phyloP scores from a whole-genome alignment of 2,329 filamentous ascomycete species.

The Fusarium redolens region DNA sequence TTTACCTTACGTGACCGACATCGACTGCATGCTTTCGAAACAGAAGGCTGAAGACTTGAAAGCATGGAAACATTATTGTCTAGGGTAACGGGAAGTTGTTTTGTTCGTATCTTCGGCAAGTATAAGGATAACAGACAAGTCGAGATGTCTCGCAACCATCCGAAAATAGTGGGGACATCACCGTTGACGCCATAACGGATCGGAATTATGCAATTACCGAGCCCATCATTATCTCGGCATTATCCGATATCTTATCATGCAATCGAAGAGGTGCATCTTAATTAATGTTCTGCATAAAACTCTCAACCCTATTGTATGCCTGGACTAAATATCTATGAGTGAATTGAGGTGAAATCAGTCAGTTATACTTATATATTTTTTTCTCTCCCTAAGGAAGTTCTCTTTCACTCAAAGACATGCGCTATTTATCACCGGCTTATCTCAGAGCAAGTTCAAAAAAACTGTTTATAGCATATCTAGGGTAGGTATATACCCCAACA shows the following conservation, averaged over 20 bases:
- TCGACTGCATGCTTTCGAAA: not conserved
- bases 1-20: slow-evolving; percentile 8
- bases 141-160: not conserved
- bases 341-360: no score
- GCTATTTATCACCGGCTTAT: no score
- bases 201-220: not conserved
- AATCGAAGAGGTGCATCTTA: no score
- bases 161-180: not conserved
- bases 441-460: no score
- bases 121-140: fast-evolving
- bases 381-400: no score
- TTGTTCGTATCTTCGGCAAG: fast-evolving
- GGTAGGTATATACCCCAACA: no score
- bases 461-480: no score
- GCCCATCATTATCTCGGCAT: fast-evolving
- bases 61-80: not conserved
- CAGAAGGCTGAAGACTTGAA: not conserved
- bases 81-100: not conserved
- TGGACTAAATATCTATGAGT: no score
- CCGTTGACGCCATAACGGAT: not conserved
- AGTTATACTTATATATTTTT: no score
- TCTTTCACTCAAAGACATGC: no score
- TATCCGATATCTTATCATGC: not conserved
- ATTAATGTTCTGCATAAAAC: no score
- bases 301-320: no score